Evolutionary conservation across 2,329 filamentous ascomycete genomes (phyloP), one percentile per base, ranked within the genome.

Genomic region (Pseudomassariella vexata): DNA sequence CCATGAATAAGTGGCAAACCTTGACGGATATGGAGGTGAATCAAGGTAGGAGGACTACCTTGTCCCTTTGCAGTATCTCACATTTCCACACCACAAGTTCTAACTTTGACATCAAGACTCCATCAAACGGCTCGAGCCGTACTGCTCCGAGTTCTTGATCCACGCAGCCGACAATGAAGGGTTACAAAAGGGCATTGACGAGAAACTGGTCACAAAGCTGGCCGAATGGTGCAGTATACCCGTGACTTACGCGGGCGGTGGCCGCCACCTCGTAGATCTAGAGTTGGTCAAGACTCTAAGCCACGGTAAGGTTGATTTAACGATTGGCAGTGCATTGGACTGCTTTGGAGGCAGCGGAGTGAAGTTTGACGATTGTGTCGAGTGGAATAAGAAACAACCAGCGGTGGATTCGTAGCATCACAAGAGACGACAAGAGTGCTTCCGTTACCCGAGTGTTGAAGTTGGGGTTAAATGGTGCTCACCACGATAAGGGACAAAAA

Each of bases 1-100:
- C 92, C 34, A 98, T 94, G 82, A 86, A 98, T 60, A 94, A 94
- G 59, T 98, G 92, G 92, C 92, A 96, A 68, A 95, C 87, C 2
- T 82, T 96, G 35, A 96, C 92, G 2, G 86, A 95, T 50, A 94
- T 95, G 79, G 87, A 95, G 55, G 79, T 98, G 43, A 90, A 82
- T 42, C 69, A 85, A 70, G 85, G 90, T 89, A 62, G 40, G 59
- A 45, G 14, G 33, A 24, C 19, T 31, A 31, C 28, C n/a, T 22
- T 17, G 28, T 18, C 18, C 27, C 7, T 22, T 32, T 19, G 20
- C n/a, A 16, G 18, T 6, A 7, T 9, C 10, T 24, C 14, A 20
- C 7, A 17, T 19, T 10, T 10, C 12, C 30, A 20, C 19, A 22
- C 30, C 11, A 34, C 17, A 19, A 6, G 32, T 20, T 29, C 9